Base-by-base conservation (phyloP, 2,329 filamentous ascomycete species). In the Colletotrichum phormii region DNA sequence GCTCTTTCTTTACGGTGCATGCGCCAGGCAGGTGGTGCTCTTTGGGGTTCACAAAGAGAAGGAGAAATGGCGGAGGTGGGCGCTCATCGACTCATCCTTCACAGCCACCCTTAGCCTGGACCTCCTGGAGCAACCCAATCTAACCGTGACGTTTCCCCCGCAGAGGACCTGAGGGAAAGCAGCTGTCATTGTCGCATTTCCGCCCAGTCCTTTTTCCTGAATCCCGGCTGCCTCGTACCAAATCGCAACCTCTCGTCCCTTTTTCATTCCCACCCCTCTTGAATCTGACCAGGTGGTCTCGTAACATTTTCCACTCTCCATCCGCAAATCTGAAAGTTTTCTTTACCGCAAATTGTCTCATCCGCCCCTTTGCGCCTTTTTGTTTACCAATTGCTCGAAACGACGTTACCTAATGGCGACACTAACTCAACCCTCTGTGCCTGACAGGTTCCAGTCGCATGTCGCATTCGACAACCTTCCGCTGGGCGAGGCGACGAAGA, bases 401-500 rank as follows among this genome's bases (percentile, higher is more conserved):
- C 18, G 1, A 65, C 22, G 31, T 70, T 51, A n/a, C 46, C 61
- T 77, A 69, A 87, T 86, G 85, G 79, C 82, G 73, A 79, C 80
- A 80, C 86, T 88, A 83, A 88, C 85, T 69, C 33, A 63, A 62
- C 33, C 57, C 31, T 49, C 73, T 26, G 22, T 75, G 76, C 79
- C 80, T 75, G 80, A 83, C 81, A 91, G 89, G 78, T 91, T 90
- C 79, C 86, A 88, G 76, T 84, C 85, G 42, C 89, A 90, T 81
- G 89, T 91, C 72, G 88, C 87, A 49, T 91, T 91, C 78, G 89
- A 90, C 82, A 91, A 90, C 75, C 83, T 91, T 46, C 85, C 87
- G 51, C 83, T 86, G 54, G 89, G 89, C 77, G 89, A 91, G 77
- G 84, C 87, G 7, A 90, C 89, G 13, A 89, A 89, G 77, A 87